A percentile compares a stretch with the other conserved stretches of the same genome.
These are phyloP conservation scores for Phytophthora citrophthora DNA, from an alignment of 352 stramenopile species.

Conservation along the genomic window DNA sequence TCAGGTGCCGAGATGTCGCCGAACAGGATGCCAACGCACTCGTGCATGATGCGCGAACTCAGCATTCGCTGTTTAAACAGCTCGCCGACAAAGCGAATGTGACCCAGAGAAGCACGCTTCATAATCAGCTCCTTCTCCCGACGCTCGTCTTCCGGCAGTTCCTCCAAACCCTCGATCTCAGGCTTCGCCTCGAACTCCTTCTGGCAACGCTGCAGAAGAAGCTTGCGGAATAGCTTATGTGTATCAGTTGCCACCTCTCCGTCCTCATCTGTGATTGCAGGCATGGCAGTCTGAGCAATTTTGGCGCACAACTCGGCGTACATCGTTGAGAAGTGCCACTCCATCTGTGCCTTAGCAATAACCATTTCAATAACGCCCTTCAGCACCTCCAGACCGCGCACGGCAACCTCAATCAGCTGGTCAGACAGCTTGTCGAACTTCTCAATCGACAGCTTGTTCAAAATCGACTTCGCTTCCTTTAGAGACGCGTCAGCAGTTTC, in stretches of 20 bases:
- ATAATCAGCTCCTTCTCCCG: constrained; percentile 82
- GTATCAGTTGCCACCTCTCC: constrained; percentile 70
- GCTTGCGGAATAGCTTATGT: constrained; percentile 94
- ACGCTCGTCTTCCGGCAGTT: constrained; percentile 53
- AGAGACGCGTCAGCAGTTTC: constrained; percentile 77
- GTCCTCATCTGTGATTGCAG: constrained; percentile 68
- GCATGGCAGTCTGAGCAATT: constrained; percentile 88
- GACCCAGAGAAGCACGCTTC: constrained; percentile 86
- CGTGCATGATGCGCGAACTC: constrained; percentile 95
- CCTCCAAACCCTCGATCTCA: constrained; percentile 70
- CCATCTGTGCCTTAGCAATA: constrained; percentile 95
- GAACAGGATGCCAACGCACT: constrained; percentile 86
- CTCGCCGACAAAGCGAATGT: constrained; percentile 97
- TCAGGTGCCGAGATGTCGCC: constrained; percentile 84
- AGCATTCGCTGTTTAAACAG: constrained; percentile 96
- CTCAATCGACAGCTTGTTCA: constrained; percentile 98
- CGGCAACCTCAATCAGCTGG: constrained; percentile 91
- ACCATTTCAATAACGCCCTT: constrained; percentile 93
- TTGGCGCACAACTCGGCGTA: constrained; percentile 95
- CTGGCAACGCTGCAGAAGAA: constrained; percentile 94
- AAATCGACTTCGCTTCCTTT: constrained; percentile 90
- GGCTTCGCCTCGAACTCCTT: constrained; percentile 94
- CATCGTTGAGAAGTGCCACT: constrained; percentile 97
- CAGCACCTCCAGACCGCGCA: constrained; percentile 83
- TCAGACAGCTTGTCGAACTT: constrained; percentile 97